phyloP scores from a whole-genome alignment of 495 filamentous ascomycete species.

The Lasiosphaeria hispida region DNA sequence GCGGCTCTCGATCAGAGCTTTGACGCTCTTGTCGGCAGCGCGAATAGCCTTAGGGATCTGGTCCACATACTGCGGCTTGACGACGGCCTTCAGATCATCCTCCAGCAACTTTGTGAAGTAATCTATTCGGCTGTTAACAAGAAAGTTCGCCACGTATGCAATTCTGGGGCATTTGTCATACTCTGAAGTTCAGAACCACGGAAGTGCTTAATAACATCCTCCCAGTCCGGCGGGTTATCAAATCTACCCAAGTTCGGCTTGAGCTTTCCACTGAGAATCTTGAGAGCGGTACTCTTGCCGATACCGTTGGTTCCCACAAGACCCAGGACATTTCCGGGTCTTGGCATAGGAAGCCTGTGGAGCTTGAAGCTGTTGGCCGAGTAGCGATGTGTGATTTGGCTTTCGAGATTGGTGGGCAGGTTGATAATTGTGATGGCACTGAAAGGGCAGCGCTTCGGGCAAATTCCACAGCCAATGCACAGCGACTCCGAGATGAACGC shows the following conservation, averaged over 20 bases:
- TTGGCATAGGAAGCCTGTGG: slow-evolving; percentile 89
- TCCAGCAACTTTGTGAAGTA: slow-evolving; percentile 98
- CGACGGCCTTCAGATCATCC: slow-evolving; percentile 92
- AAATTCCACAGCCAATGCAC: slow-evolving; percentile 91
- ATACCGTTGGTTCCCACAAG: slow-evolving; percentile 99
- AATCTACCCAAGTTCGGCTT: slow-evolving; percentile 96
- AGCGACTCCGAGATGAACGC: slow-evolving; percentile 92
- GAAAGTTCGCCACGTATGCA: neutral
- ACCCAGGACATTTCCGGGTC: slow-evolving; percentile 94
- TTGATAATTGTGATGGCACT: slow-evolving; percentile 99
- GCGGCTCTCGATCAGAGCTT: slow-evolving; percentile 69
- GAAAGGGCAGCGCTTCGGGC: slow-evolving; percentile 99
- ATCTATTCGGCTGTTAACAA: slow-evolving; percentile 51
- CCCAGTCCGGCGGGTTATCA: slow-evolving; percentile 97
- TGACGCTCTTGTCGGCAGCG: slow-evolving; percentile 70
- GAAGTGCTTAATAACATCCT: slow-evolving; percentile 97
- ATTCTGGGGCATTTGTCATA: slow-evolving; percentile 39
- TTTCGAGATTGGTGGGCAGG: slow-evolving; percentile 96
- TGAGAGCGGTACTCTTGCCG: slow-evolving; percentile 96
- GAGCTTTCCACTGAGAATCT: slow-evolving; percentile 95
- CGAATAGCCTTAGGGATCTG: slow-evolving; percentile 92
- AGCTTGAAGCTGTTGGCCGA: slow-evolving; percentile 99
- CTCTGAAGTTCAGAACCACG: slow-evolving; percentile 95
- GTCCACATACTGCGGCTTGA: slow-evolving; percentile 99
- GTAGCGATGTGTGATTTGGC: slow-evolving; percentile 95